Base-by-base conservation (phyloP, 495 filamentous ascomycete species). In the Endocarpon pusillum region DNA sequence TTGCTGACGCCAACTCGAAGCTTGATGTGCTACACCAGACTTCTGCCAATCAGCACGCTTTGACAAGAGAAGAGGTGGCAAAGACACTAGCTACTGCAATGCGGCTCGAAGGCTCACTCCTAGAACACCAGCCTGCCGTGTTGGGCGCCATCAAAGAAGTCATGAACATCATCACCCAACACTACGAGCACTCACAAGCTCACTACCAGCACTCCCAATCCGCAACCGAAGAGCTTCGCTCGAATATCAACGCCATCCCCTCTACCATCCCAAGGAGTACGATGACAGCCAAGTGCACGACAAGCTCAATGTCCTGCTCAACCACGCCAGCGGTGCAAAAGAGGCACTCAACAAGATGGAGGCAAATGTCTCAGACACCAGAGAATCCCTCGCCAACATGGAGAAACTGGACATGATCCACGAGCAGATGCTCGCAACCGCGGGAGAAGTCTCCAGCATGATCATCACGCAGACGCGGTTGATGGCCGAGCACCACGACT, bases 321-420 rank as follows among this genome's bases (percentile, higher is more conserved):
- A 70, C 15, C 62, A 70, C 41, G 62, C 64, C n/a, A 38, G 51
- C 5, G 54, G 25, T 15, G 10, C 35, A 18, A 33, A n/a, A 19
- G 51, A 58, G n/a, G 57, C 57, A 11, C 50, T 58, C 26, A 59
- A 53, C 7, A 73, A 82, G 41, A 71, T 76, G 34, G 75, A 78
- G 39, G n/a, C n/a, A n/a, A n/a, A 49, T 35, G 45, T 52, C 3
- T 45, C 46, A 5, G 53, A 59, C 20, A 48, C 44, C 1, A 60
- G 58, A 16, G 51, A 58, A n/a, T 57, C 57, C n/a, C 50, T 58
- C 26, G 59, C 53, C 7, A 73, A 82, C 41, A 71, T 76, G 34
- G 75, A 78, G 39, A 78, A 82, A 32, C 67, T 99, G 6, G 82
- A 92, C 43, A 69, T 84, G 46, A 87, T 96, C 42, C 84, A 94